Evolutionary conservation across 2,329 filamentous ascomycete genomes (phyloP).

Genomic region (Beauveria medogensis): DNA sequence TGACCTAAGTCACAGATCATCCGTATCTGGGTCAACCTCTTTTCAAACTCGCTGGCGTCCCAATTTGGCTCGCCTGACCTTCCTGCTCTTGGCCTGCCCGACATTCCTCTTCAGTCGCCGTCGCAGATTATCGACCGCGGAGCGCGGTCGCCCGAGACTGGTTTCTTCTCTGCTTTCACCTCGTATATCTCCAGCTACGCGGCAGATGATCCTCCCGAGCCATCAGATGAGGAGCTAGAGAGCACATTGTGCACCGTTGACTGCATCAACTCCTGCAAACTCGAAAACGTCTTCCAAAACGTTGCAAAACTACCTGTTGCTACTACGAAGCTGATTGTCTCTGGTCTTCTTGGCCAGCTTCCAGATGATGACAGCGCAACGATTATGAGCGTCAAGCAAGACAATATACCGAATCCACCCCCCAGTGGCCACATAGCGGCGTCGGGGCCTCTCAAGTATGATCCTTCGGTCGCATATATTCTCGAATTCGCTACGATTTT

Average conservation of each 20-base stretch:
- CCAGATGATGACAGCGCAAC: slow-evolving; percentile 72
- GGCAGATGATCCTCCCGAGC: slow-evolving; percentile 93
- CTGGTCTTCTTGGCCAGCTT: slow-evolving; percentile 71
- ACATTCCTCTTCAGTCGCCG: slow-evolving; percentile 83
- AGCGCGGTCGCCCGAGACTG: slow-evolving; percentile 66
- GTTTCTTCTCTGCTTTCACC: slow-evolving; percentile 88
- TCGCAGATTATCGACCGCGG: slow-evolving; percentile 89
- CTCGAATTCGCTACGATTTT: slow-evolving; percentile 83
- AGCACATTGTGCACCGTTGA: slow-evolving; percentile 92
- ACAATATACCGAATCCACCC: slow-evolving; percentile 57
- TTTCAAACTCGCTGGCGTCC: slow-evolving; percentile 87
- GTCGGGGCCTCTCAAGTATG: slow-evolving; percentile 55
- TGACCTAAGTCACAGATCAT: slow-evolving; percentile 56
- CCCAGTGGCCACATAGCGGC: slow-evolving; percentile 38
- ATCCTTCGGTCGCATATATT: slow-evolving; percentile 82
- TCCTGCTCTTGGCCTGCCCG: slow-evolving; percentile 59
- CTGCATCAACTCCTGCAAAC: slow-evolving; percentile 82
- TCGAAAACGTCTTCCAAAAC: slow-evolving; percentile 75
- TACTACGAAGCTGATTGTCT: slow-evolving; percentile 37
- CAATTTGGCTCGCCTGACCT: slow-evolving; percentile 62
- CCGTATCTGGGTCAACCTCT: slow-evolving; percentile 89
- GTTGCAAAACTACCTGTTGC: slow-evolving; percentile 46
- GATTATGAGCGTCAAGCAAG: slow-evolving; percentile 85
- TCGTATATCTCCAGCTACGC: slow-evolving; percentile 99
- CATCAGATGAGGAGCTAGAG: slow-evolving; percentile 93